These are phyloP conservation scores for Plantago coronopus DNA, from an alignment of 305 asterid species.

Conservation along the genomic window DNA sequence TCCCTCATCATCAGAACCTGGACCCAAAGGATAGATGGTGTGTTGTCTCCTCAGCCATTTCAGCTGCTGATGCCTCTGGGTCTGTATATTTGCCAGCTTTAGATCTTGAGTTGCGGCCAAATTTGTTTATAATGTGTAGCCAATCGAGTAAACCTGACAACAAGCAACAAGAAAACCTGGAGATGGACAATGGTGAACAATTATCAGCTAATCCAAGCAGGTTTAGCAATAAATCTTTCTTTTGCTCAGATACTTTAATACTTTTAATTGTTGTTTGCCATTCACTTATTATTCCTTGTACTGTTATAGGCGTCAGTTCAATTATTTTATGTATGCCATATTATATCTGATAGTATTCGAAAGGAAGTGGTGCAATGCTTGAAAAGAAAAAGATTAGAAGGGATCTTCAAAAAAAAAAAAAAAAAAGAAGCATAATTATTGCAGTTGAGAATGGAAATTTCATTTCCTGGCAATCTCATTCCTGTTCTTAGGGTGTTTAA, in stretches of 20 bases:
- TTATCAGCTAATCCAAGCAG: conserved; percentile 56
- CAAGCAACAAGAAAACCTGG: conserved; percentile 37
- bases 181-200: conserved; percentile 50
- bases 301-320: too few species aligned
- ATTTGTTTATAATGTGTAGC: conserved; percentile 94
- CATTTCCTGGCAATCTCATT: neutral
- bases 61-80: conserved; percentile 99
- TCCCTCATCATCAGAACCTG: conserved; percentile 83
- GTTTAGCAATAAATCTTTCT: conserved; percentile 32
- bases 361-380: neutral
- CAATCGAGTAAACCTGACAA: conserved; percentile 47
- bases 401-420: neutral
- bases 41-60: conserved; percentile 82
- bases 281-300: too few species aligned
- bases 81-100: conserved; percentile 89
- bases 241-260: neutral
- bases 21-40: conserved; percentile 96
- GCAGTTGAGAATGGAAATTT: neutral
- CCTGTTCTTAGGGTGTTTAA: neutral
- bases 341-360: neutral
- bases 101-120: conserved; percentile 79
- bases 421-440: neutral
- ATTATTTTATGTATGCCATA: neutral
- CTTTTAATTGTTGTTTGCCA: neutral
- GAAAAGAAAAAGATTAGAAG: neutral